Evolutionary conservation across 306 rosid species (phyloP).

Genomic region (Rosa persica): DNA sequence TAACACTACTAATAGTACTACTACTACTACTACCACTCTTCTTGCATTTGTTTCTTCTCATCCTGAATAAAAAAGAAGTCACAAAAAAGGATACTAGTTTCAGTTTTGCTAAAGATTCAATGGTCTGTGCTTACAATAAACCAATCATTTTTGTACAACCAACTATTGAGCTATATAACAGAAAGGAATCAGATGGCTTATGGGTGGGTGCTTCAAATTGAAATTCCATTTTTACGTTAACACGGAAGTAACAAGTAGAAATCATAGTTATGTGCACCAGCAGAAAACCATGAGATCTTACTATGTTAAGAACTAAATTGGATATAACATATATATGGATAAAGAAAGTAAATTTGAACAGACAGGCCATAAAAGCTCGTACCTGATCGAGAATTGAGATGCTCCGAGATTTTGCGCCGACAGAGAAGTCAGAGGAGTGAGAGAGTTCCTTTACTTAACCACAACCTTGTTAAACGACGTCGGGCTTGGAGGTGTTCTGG

Average conservation of each 20-base stretch:
- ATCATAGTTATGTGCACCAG: not conserved
- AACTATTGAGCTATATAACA: not conserved
- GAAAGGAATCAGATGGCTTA: not conserved
- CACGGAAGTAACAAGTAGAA: not conserved
- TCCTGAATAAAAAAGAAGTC: not conserved
- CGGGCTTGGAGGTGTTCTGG: too few relatives aligned
- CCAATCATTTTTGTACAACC: not conserved
- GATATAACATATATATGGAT: not conserved
- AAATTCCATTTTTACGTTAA: not conserved
- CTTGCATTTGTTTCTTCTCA: not conserved
- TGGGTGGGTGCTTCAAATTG: not conserved
- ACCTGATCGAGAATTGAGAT: constrained; percentile 1
- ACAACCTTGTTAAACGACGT: too few relatives aligned
- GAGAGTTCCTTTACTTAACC: too few relatives aligned
- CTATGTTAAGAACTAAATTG: not conserved
- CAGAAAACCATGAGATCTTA: not conserved
- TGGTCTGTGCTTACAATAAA: not conserved
- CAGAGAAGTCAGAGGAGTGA: not conserved
- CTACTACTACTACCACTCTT: not conserved
- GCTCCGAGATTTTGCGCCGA: not conserved
- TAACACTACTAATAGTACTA: not conserved
- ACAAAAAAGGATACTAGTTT: not conserved
- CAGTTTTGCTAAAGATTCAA: not conserved
- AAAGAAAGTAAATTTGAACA: not conserved
- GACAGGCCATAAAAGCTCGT: not conserved